Evolutionary conservation across 106 monocot species (phyloP).

Genomic region (Hemerocallis citrina): DNA sequence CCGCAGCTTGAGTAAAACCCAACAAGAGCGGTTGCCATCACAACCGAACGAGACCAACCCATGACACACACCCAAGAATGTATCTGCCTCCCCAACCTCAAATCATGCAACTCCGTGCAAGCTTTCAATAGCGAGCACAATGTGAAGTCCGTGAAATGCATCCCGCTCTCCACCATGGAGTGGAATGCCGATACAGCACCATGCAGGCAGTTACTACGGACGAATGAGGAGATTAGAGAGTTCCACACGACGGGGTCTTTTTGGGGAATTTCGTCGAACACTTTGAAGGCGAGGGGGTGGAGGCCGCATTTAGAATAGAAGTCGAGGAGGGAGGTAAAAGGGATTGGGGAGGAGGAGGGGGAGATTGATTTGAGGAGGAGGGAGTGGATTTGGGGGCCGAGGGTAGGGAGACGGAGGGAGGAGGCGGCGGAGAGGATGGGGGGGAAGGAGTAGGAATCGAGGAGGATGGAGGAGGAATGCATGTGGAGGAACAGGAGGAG

Average conservation of each 20-base stretch:
- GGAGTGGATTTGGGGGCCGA: too few species aligned
- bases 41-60: constrained; percentile 11
- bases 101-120: not conserved
- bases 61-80: constrained; percentile 13
- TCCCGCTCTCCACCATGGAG: constrained; percentile 10
- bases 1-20: constrained; percentile 33
- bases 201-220: constrained; percentile 2
- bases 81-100: constrained; percentile 21
- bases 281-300: too few species aligned
- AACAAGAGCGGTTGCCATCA: constrained; percentile 22
- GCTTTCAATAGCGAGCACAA: constrained; percentile 40
- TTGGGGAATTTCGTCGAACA: constrained; percentile 42
- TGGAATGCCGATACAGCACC: constrained; percentile 22
- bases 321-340: too few species aligned
- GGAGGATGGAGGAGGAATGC: too few species aligned
- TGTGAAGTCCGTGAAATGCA: constrained; percentile 26
- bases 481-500: too few species aligned
- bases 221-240: constrained; percentile 35
- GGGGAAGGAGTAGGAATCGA: too few species aligned
- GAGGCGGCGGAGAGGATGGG: too few species aligned
- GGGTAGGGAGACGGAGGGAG: too few species aligned
- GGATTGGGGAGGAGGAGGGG: too few species aligned
- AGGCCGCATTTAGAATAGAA: too few species aligned
- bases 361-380: too few species aligned
- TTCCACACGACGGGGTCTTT: constrained; percentile 42